Evolutionary conservation across 1,284 basidiomycete species (phyloP).

Genomic region (Fistulinella cinereoalba): DNA sequence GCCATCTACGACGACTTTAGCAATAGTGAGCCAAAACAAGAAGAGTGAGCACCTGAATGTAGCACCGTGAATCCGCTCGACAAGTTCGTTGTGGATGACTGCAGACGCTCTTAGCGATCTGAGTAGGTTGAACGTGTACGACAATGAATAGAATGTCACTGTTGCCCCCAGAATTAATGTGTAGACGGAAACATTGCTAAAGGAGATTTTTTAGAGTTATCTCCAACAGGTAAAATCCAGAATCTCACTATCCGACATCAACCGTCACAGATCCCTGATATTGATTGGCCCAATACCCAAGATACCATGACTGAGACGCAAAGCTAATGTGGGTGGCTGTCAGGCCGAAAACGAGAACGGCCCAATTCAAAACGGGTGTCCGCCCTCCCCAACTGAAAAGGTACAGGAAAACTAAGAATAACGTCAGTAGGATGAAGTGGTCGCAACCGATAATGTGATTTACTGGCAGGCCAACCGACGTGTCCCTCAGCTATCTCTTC

Average conservation of each 20-base stretch:
- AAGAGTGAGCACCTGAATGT: slow-evolving; percentile 39
- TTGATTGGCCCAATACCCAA: slow-evolving; percentile 51
- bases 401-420: slow-evolving; percentile 32
- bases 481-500: slow-evolving; percentile 64
- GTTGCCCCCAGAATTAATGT: slow-evolving; percentile 1
- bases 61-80: slow-evolving; percentile 55
- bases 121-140: slow-evolving; percentile 33
- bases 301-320: slow-evolving; percentile 47
- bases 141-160: background rate
- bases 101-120: slow-evolving; percentile 53
- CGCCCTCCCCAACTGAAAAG: slow-evolving; percentile 42
- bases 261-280: slow-evolving; percentile 39
- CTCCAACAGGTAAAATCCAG: background rate
- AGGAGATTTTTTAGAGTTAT: background rate
- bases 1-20: slow-evolving; percentile 31
- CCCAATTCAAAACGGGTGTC: slow-evolving; percentile 40
- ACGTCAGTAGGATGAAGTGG: background rate
- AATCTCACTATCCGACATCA: slow-evolving; percentile 30
- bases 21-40: background rate
- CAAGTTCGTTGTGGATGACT: slow-evolving; percentile 53
- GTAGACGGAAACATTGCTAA: slow-evolving; percentile 4
- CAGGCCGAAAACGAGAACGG: slow-evolving; percentile 30
- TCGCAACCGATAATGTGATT: background rate
- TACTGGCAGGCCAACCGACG: slow-evolving; percentile 45
- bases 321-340: slow-evolving; percentile 22